Evolutionary conservation across 352 stramenopile species (phyloP).

Genomic region (Globisporangium uncinulatum): DNA sequence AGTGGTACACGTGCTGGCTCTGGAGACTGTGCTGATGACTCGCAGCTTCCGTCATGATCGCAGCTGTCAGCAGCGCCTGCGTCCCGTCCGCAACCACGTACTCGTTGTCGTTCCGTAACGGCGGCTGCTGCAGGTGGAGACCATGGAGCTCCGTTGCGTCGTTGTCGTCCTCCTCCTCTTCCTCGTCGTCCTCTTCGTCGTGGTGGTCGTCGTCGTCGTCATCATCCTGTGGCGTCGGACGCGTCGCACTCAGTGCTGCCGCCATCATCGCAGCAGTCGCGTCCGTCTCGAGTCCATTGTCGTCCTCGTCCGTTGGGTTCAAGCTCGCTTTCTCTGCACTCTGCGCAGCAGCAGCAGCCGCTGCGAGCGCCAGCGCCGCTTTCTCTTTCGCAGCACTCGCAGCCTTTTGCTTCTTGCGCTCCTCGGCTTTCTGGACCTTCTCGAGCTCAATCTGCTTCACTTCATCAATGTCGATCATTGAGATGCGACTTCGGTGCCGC

Average conservation of each 20-base stretch:
- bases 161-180: slow-evolving; percentile 15
- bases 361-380: background rate
- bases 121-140: slow-evolving; percentile 15
- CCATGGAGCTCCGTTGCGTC: slow-evolving; percentile 13
- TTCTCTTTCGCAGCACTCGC: slow-evolving; percentile 30
- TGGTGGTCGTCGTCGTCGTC: slow-evolving; percentile 8
- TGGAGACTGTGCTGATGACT: slow-evolving; percentile 22
- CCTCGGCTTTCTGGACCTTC: slow-evolving; percentile 79
- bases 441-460: slow-evolving; percentile 86
- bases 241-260: background rate
- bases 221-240: slow-evolving; percentile 2
- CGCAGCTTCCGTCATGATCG: slow-evolving; percentile 68
- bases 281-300: background rate
- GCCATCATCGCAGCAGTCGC: no score
- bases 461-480: slow-evolving; percentile 86
- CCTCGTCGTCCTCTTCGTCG: slow-evolving; percentile 1
- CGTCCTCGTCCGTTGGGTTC: slow-evolving; percentile 4
- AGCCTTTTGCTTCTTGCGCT: slow-evolving; percentile 71
- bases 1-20: slow-evolving; percentile 23
- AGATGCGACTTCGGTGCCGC: slow-evolving; percentile 77
- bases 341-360: background rate
- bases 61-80: slow-evolving; percentile 57
- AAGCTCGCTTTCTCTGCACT: background rate
- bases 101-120: slow-evolving; percentile 16
- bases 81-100: slow-evolving; percentile 53